Evolutionary conservation across 2,329 filamentous ascomycete genomes (phyloP).

Genomic region (Nakataea oryzae): DNA sequence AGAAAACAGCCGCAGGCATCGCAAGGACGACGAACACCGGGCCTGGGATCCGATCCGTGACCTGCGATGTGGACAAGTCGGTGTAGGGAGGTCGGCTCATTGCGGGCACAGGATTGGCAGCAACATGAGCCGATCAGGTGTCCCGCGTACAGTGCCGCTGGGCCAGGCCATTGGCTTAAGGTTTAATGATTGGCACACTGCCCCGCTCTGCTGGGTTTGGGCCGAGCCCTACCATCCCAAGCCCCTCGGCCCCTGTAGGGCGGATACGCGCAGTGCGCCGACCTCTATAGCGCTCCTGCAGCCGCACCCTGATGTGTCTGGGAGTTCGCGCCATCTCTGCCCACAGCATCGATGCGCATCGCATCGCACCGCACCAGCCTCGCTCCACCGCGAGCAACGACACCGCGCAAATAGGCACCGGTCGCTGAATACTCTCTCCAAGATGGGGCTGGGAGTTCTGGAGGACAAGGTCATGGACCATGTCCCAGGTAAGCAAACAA

Average conservation of each 20-base stretch:
- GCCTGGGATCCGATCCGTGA: no score
- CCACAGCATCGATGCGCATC: not conserved
- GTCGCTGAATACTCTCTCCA: slow-evolving; percentile 9
- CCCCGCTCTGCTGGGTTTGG: not conserved
- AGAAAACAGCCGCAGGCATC: no score
- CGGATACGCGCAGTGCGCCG: not conserved
- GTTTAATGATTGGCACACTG: not conserved
- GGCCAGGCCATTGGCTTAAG: not conserved
- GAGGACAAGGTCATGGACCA: slow-evolving; percentile 55
- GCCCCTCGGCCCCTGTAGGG: not conserved
- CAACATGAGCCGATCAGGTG: not conserved
- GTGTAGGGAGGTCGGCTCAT: not conserved
- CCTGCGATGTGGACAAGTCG: not conserved
- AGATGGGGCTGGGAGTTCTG: slow-evolving; percentile 64
- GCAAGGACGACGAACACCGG: no score
- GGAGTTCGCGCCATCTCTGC: no score
- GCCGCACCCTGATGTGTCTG: not conserved
- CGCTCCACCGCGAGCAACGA: not conserved
- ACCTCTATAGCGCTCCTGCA: no score
- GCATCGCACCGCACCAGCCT: no score
- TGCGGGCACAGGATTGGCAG: not conserved
- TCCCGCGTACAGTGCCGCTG: no score
- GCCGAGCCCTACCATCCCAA: not conserved
- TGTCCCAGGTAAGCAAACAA: slow-evolving; percentile 55
- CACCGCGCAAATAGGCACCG: not conserved